Evolutionary conservation across 306 rosid species (phyloP), one percentile per base, ranked within the genome.

Genomic region (Calophaca sinica): DNA sequence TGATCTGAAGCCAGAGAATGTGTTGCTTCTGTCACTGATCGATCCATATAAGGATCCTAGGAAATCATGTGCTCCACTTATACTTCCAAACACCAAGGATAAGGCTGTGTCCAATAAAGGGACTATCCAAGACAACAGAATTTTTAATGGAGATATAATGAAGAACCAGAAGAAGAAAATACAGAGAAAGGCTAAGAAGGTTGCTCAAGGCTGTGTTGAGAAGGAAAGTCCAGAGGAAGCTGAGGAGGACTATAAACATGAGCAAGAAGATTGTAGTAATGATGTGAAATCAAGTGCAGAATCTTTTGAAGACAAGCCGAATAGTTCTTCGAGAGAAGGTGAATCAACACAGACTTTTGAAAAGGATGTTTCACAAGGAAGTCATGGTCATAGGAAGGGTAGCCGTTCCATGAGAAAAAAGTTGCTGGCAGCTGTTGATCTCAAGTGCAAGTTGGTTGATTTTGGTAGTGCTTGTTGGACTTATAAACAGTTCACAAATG

Each of bases 381-480:
- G 52, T 68, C 83, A 80, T 32, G 77, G 74, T 52, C 68, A 53
- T 32, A 79, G 41, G 83, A 88, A 28, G 29, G 33, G 70, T 64
- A 42, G 83, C 75, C 84, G 88, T 32, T 82, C 86, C 41, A 61
- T 72, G 76, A 87, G 86, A 82, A 83, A 87, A 75, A 84, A 87
- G 79, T 75, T 90, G 77, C 87, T 90, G 67, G 83, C 80, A 53
- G 89, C 92, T 26, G 87, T 72, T 76, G 94, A 88, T 79, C 86
- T 85, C 63, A 88, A 75, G 58, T 92, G 97, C 92, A 92, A 90
- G 88, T 83, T 92, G 88, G 97, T 92, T 41, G 97, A 92, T 82
- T 90, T 92, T 81, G 96, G 97, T 68, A 92, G 86, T 83, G 96
- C 97, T 57, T 90, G 97, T 83, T 92, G 97, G 97, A 92, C 96